phyloP scores from a whole-genome alignment of 768 basidiomycete genomes.

The Mycena rosella region DNA sequence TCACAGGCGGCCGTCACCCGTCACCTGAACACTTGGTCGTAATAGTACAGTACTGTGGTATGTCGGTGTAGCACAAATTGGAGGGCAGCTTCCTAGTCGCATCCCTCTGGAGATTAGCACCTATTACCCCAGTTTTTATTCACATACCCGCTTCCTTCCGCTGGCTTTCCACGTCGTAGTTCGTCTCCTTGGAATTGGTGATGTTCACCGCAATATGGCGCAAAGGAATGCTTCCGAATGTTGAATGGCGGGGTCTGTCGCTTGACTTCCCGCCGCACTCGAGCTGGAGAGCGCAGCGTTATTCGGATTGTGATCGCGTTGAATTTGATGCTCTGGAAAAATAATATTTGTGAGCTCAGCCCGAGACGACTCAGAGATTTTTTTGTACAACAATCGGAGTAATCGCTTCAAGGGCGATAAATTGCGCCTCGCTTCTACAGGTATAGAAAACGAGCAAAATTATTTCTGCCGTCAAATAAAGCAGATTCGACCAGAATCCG shows the following conservation, averaged over 20 bases:
- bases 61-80: too few relatives aligned
- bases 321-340: slow-evolving; percentile 41
- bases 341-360: not conserved
- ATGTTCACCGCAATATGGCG: not conserved
- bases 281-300: slow-evolving; percentile 24
- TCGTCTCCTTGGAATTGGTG: not conserved
- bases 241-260: not conserved
- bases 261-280: not conserved
- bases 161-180: slow-evolving; percentile 19
- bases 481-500: slow-evolving; percentile 40
- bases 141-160: not conserved
- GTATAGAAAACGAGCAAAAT: slow-evolving; percentile 37
- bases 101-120: not conserved
- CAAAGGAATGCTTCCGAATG: not conserved
- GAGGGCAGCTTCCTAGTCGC: too few relatives aligned
- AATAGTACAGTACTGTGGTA: too few relatives aligned
- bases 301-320: slow-evolving; percentile 42
- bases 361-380: not conserved
- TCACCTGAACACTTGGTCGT: too few relatives aligned
- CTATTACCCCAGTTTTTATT: not conserved
- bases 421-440: slow-evolving; percentile 37
- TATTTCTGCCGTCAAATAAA: slow-evolving; percentile 32
- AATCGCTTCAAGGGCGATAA: slow-evolving; percentile 33
- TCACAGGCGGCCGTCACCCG: too few relatives aligned
- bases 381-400: slow-evolving; percentile 32